Evolutionary conservation across 2,329 filamentous ascomycete species (phyloP).

Genomic region (Boeremia lycopersici): DNA sequence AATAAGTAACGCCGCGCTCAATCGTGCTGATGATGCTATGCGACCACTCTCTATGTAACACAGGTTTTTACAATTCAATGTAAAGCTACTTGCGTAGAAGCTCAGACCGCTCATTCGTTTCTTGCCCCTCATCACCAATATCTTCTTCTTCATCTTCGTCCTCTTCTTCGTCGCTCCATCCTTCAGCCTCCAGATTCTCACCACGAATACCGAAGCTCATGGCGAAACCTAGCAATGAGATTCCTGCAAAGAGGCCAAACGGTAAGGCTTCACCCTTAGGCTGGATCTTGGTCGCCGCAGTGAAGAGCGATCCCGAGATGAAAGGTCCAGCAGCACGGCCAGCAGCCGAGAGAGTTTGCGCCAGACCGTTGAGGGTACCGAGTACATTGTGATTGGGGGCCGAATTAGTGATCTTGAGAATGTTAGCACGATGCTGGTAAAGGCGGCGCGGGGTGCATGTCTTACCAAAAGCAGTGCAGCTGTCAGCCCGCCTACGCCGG

Average conservation of each 20-base stretch:
- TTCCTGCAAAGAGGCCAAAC: conserved; percentile 85
- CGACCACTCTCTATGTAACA: conserved; percentile 9
- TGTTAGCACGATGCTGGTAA: conserved; percentile 14
- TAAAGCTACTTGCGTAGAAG: conserved; percentile 37
- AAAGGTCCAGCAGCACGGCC: conserved; percentile 89
- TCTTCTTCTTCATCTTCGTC: conserved; percentile 37
- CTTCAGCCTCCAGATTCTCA: conserved; percentile 63
- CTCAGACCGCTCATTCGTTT: conserved; percentile 36
- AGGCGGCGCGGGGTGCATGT: conserved; percentile 17
- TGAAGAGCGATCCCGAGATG: conserved; percentile 84
- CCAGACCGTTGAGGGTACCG: conserved; percentile 89
- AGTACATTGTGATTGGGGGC: conserved; percentile 84
- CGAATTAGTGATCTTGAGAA: conserved; percentile 82
- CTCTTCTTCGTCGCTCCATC: conserved; percentile 53
- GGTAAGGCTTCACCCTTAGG: conserved; percentile 84
- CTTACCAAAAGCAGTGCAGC: conserved; percentile 84
- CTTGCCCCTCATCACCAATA: conserved; percentile 19
- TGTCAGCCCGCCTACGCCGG: conserved; percentile 85
- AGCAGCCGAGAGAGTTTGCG: conserved; percentile 89
- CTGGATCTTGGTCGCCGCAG: conserved; percentile 71
- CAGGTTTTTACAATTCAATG: background rate
- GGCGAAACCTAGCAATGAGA: conserved; percentile 80
- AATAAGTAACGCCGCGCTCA: conserved; percentile 10
- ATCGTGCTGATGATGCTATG: conserved; percentile 4
- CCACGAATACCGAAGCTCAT: conserved; percentile 79